Percentiles rank a stretch among this genome's conserved stretches.
phyloP scores from a whole-genome alignment of 305 asterid species.

The Euphrasia arctica region DNA sequence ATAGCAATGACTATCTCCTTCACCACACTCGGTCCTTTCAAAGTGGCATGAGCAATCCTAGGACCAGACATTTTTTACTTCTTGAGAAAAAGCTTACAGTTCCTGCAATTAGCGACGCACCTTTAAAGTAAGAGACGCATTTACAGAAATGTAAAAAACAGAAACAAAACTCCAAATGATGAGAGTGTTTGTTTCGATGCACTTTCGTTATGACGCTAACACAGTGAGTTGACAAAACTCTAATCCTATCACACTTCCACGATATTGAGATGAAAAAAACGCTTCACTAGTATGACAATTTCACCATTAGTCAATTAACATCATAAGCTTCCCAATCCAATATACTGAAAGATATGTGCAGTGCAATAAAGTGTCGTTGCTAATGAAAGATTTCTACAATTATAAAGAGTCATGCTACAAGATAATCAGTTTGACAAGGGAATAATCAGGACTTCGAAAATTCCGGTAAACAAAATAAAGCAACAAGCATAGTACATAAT shows the following conservation, averaged over 20 bases:
- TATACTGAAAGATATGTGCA: slow-evolving; percentile 1
- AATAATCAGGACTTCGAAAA: background rate
- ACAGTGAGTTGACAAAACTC: background rate
- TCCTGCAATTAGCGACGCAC: slow-evolving; percentile 20
- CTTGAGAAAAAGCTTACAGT: slow-evolving; percentile 20
- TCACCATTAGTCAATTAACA: background rate
- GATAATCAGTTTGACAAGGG: background rate
- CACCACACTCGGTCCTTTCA: slow-evolving; percentile 78
- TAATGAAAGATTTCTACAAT: background rate
- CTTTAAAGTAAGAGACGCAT: background rate
- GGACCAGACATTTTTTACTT: slow-evolving; percentile 58
- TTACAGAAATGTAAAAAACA: background rate
- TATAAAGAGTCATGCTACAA: background rate
- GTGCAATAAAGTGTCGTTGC: background rate
- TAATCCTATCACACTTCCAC: background rate
- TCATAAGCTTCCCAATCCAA: background rate
- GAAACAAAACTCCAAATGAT: background rate
- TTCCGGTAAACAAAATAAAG: background rate
- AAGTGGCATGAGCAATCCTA: slow-evolving; percentile 67
- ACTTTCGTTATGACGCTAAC: background rate
- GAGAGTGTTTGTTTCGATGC: background rate
- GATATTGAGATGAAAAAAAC: background rate
- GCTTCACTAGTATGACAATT: background rate
- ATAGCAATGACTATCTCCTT: slow-evolving; percentile 67
- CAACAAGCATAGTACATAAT: background rate